Percentiles rank a stretch among this genome's conserved stretches.
Conservation (phyloP, 208 protist genomes). For the Tetramitus jugosus region DNA sequence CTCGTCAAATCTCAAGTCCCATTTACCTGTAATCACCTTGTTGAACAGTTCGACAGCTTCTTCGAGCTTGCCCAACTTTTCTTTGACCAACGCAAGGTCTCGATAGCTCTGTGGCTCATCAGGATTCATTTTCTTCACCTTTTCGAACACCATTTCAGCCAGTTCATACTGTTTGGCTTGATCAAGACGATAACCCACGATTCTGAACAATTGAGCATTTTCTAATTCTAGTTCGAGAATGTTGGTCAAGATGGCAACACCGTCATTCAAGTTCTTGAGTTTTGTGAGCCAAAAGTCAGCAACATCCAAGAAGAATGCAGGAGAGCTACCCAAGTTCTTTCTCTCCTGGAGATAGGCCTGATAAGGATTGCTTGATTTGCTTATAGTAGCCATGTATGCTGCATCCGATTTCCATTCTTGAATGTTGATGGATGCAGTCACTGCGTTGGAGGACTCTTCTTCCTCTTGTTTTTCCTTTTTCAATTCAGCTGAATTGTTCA, state of each 20-base stretch:
- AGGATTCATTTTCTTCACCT: background rate
- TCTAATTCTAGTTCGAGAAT: constrained; percentile 17
- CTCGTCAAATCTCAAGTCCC: constrained; percentile 1
- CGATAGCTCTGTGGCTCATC: constrained; percentile 1
- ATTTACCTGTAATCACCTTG: background rate
- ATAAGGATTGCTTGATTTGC: background rate
- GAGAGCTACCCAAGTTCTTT: background rate
- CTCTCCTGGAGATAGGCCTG: background rate
- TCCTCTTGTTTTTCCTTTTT: background rate
- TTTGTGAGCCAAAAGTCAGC: background rate
- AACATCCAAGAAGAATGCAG: constrained; percentile 10
- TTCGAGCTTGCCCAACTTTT: background rate
- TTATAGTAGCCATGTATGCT: background rate
- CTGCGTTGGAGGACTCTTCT: background rate
- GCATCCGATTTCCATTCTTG: background rate
- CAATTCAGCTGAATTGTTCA: no score
- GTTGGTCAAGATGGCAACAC: background rate
- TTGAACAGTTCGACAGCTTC: background rate
- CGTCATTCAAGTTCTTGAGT: background rate
- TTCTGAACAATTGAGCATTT: constrained; percentile 17
- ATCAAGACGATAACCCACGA: constrained; percentile 15
- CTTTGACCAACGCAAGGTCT: constrained; percentile 1
- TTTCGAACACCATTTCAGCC: background rate
- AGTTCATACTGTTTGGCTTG: background rate
- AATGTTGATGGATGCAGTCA: background rate